Conservation (phyloP, 345 rosid genomes). For the Populus ilicifolia region DNA sequence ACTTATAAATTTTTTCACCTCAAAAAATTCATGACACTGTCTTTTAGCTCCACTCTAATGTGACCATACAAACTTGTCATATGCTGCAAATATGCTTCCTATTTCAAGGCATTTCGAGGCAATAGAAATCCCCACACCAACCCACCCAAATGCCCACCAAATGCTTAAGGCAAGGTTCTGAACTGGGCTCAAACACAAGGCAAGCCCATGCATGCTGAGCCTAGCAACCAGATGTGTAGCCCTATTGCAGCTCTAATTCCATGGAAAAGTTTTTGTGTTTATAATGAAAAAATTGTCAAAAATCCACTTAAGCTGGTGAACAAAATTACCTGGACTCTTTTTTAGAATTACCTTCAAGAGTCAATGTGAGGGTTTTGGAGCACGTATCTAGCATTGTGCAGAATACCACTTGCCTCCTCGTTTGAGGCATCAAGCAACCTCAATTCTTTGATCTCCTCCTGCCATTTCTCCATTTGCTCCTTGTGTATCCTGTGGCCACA, state of each 20-base stretch:
- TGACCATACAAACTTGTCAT: neutral
- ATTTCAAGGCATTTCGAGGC: no score
- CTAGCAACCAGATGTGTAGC: neutral
- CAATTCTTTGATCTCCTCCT: slow-evolving; percentile 72
- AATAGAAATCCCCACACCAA: no score
- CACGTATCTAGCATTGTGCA: slow-evolving; percentile 59
- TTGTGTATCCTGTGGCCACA: slow-evolving; percentile 53
- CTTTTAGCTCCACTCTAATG: neutral
- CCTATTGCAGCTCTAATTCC: neutral
- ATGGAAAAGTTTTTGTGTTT: neutral
- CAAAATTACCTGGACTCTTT: neutral
- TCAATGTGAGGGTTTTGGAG: slow-evolving; percentile 56
- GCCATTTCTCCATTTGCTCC: slow-evolving; percentile 86
- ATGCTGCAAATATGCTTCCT: no score
- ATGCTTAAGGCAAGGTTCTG: no score
- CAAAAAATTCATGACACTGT: neutral
- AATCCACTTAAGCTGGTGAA: neutral
- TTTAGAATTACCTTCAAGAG: slow-evolving; percentile 41
- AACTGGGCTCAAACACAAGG: no score
- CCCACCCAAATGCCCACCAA: no score
- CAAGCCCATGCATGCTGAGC: neutral
- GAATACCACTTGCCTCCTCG: slow-evolving; percentile 56
- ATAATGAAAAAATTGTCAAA: neutral
- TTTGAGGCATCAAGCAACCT: slow-evolving; percentile 70
- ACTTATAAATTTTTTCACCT: neutral